Percentiles rank a stretch among this genome's conserved stretches.
phyloP scores from a whole-genome alignment of 495 filamentous ascomycete species.

The Melanomma pulvis-pyrius region DNA sequence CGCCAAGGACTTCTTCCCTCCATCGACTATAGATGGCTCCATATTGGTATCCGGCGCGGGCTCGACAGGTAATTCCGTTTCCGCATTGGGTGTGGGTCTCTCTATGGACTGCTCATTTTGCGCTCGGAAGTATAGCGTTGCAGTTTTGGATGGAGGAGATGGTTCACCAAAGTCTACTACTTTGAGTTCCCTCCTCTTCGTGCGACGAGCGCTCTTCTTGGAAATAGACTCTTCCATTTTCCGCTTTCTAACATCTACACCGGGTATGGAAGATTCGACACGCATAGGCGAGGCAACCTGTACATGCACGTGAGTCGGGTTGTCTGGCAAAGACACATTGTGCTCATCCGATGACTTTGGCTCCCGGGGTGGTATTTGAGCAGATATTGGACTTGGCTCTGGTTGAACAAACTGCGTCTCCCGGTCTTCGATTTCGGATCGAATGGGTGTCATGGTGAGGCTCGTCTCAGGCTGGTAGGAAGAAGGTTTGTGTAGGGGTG shows the following conservation, averaged over 20 bases:
- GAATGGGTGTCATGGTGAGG: background rate
- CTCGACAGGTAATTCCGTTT: background rate
- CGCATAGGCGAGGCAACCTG: background rate
- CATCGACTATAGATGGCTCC: background rate
- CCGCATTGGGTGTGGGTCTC: background rate
- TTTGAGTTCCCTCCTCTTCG: constrained; percentile 25
- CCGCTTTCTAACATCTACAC: constrained; percentile 3
- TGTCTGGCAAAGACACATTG: background rate
- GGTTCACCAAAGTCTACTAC: background rate
- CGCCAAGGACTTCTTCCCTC: background rate
- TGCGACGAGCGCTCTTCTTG: background rate
- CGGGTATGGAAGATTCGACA: background rate
- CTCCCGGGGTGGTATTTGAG: background rate
- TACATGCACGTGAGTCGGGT: background rate
- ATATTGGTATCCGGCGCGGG: background rate
- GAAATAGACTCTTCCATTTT: constrained; percentile 5
- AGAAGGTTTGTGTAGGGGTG: background rate
- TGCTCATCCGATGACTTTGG: background rate
- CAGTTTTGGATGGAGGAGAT: background rate
- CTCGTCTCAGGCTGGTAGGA: background rate
- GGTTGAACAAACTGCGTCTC: background rate
- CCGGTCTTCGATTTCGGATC: background rate
- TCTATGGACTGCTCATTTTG: background rate
- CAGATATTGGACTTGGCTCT: constrained; percentile 5
- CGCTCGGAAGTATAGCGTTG: background rate